phyloP scores from a whole-genome alignment of 208 protist genomes.

The Leishmania braziliensis region DNA sequence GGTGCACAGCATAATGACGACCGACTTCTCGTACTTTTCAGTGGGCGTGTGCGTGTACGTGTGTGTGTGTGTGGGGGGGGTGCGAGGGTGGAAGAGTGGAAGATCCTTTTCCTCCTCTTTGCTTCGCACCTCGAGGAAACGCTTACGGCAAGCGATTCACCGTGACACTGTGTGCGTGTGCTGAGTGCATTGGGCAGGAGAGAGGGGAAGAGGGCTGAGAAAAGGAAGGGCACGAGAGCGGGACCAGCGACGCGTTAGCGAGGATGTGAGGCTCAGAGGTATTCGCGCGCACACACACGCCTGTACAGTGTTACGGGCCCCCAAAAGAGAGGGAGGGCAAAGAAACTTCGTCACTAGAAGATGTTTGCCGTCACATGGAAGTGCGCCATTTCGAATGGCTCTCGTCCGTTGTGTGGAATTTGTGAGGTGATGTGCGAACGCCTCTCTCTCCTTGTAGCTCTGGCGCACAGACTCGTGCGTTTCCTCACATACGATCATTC shows the following conservation, averaged over 20 bases:
- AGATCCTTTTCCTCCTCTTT: too few species aligned
- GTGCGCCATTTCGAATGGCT: background rate
- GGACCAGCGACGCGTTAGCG: background rate
- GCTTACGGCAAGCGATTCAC: background rate
- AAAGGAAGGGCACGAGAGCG: background rate
- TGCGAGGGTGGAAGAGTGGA: too few species aligned
- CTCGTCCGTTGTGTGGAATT: background rate
- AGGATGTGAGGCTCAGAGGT: background rate
- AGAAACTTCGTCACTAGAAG: background rate
- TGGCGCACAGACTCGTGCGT: background rate
- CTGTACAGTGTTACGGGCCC: background rate
- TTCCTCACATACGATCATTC: background rate
- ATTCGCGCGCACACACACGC: background rate
- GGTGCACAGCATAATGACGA: slow-evolving; percentile 33
- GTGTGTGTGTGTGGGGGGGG: slow-evolving; percentile 4
- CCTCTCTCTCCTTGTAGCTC: background rate
- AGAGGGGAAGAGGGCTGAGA: background rate
- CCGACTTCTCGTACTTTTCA: background rate
- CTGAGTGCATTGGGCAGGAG: background rate
- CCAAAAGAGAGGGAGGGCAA: background rate
- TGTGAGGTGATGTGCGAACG: background rate
- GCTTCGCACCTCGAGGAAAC: background rate
- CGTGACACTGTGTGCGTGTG: slow-evolving; percentile 1
- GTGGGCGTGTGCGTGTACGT: background rate
- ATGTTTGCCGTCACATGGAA: background rate